A percentile compares a stretch with the other conserved stretches of the same genome.
phyloP scores from a whole-genome alignment of 2,329 filamentous ascomycete genomes.

The Stagonosporopsis chrysanthemi region DNA sequence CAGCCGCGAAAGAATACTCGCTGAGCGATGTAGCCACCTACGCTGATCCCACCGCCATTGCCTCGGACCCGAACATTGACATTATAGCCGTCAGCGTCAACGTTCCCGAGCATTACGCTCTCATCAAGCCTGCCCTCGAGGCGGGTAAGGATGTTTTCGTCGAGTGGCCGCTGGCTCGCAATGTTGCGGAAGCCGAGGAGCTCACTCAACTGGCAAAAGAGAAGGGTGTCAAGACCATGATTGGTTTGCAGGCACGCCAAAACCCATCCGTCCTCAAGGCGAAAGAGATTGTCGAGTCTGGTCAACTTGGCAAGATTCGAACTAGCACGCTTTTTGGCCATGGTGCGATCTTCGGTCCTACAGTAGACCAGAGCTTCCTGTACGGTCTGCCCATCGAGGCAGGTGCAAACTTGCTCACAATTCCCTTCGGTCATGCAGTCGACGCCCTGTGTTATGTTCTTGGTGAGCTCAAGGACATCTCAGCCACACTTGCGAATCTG shows the following conservation, averaged over 20 bases:
- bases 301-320: slow-evolving; percentile 55
- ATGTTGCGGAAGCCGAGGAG: slow-evolving; percentile 53
- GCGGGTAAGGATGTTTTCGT: slow-evolving; percentile 55
- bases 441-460: slow-evolving; percentile 43
- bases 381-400: slow-evolving; percentile 61
- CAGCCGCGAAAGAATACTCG: slow-evolving; percentile 49
- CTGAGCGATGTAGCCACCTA: slow-evolving; percentile 53
- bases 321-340: slow-evolving; percentile 44
- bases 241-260: slow-evolving; percentile 58
- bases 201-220: slow-evolving; percentile 52
- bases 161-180: slow-evolving; percentile 60
- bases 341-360: slow-evolving; percentile 33
- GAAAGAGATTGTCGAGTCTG: slow-evolving; percentile 52
- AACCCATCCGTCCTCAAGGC: slow-evolving; percentile 52
- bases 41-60: slow-evolving; percentile 53
- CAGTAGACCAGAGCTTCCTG: slow-evolving; percentile 35
- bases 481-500: slow-evolving; percentile 36
- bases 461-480: slow-evolving; percentile 37
- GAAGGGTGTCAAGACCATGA: slow-evolving; percentile 54
- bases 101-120: slow-evolving; percentile 54
- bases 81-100: slow-evolving; percentile 57
- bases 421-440: slow-evolving; percentile 49
- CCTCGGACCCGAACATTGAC: slow-evolving; percentile 57
- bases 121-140: slow-evolving; percentile 53
- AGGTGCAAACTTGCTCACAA: slow-evolving; percentile 53